Evolutionary conservation across 257 asterid genomes (phyloP).

Genomic region (Penstemon eatonii): DNA sequence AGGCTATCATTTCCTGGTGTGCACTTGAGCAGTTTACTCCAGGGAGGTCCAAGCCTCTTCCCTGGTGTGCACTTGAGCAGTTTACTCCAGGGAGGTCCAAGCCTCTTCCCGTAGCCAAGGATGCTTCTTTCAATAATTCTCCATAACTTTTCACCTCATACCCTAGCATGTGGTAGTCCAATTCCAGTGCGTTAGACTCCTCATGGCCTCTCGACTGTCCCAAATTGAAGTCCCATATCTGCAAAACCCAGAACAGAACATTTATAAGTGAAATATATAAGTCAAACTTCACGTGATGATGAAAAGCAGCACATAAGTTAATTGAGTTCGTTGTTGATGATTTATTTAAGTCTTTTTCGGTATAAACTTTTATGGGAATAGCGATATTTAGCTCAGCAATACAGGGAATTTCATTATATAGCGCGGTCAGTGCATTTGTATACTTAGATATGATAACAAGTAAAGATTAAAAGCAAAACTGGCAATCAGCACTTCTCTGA

Average conservation of each 20-base stretch:
- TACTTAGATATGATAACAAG: too few species aligned
- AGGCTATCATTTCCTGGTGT: constrained; percentile 50
- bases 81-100: constrained; percentile 47
- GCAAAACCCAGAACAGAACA: constrained; percentile 26
- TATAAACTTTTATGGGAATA: too few species aligned
- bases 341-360: too few species aligned
- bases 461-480: too few species aligned
- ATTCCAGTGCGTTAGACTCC: constrained; percentile 50
- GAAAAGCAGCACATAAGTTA: background rate
- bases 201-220: constrained; percentile 68
- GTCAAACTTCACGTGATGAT: background rate
- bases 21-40: constrained; percentile 44
- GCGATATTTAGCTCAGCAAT: too few species aligned
- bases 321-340: too few species aligned
- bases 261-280: background rate
- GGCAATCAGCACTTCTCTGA: too few species aligned
- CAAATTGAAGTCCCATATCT: constrained; percentile 97
- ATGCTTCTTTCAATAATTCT: constrained; percentile 66
- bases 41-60: constrained; percentile 51
- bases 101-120: constrained; percentile 52
- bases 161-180: constrained; percentile 49
- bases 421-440: too few species aligned
- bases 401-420: too few species aligned
- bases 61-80: constrained; percentile 41
- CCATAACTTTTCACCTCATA: constrained; percentile 59